Conservation (phyloP, 139 green algal species). For the Picochlorum costavermella region DNA sequence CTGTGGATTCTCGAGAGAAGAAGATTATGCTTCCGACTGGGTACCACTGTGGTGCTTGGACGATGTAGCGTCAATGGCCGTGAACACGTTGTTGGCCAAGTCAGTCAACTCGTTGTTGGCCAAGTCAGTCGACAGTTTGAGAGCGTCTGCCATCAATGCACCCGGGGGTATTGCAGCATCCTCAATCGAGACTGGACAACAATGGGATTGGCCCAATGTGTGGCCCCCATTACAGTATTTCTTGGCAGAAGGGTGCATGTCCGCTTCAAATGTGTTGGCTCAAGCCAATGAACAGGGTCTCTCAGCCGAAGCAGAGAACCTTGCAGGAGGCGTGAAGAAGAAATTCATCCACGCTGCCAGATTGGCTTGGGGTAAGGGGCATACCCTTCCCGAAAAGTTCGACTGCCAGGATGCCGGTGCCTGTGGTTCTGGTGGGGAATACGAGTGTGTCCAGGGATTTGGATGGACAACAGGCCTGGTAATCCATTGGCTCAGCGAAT, state of each 20-base stretch:
- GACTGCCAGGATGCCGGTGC: constrained; percentile 19
- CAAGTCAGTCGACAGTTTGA: constrained; percentile 10
- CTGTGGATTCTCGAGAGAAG: background rate
- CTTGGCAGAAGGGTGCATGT: constrained; percentile 39
- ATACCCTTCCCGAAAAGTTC: constrained; percentile 69
- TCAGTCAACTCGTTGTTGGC: background rate
- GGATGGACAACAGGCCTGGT: constrained; percentile 81
- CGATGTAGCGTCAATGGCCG: background rate
- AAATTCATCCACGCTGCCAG: constrained; percentile 38
- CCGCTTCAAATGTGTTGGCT: background rate
- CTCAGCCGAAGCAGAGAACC: background rate
- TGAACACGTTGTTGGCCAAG: too few relatives aligned
- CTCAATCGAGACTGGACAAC: constrained; percentile 53
- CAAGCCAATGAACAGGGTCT: constrained; percentile 2
- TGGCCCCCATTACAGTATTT: constrained; percentile 88
- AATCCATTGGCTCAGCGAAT: constrained; percentile 35
- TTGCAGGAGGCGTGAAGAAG: constrained; percentile 38
- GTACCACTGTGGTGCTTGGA: constrained; percentile 71
- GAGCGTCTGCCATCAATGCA: constrained; percentile 24
- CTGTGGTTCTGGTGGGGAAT: constrained; percentile 34
- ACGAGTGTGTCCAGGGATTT: constrained; percentile 56
- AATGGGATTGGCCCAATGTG: constrained; percentile 93
- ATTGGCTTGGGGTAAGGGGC: constrained; percentile 9
- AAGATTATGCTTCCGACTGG: constrained; percentile 67
- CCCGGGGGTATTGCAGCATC: constrained; percentile 61